Conservation (phyloP, 1,284 basidiomycete species). For the Ustilago esculenta region DNA sequence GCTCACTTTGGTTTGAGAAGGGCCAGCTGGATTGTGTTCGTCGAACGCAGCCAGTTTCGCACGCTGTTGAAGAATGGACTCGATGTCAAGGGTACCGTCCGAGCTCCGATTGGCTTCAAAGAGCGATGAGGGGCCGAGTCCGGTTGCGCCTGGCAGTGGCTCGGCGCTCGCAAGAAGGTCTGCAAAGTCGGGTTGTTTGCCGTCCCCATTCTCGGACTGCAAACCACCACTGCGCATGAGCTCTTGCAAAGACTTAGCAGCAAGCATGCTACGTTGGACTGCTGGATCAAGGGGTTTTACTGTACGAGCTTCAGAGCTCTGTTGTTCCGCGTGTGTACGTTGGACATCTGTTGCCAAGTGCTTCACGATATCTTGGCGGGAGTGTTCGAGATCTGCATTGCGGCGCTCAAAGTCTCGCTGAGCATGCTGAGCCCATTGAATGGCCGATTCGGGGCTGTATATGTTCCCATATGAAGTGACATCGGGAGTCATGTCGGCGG, state of each 20-base stretch:
- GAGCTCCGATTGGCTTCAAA: slow-evolving; percentile 29
- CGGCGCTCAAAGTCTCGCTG: slow-evolving; percentile 44
- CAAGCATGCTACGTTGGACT: slow-evolving; percentile 36
- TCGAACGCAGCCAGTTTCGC: slow-evolving; percentile 21
- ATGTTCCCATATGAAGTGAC: not conserved
- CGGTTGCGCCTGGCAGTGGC: slow-evolving; percentile 6
- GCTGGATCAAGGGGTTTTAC: slow-evolving; percentile 18
- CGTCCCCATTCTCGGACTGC: slow-evolving; percentile 11
- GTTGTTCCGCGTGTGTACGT: too few species aligned
- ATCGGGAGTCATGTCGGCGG: not conserved
- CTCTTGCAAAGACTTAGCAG: slow-evolving; percentile 39
- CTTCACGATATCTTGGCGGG: slow-evolving; percentile 15
- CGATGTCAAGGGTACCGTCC: slow-evolving; percentile 42
- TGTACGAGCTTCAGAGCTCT: not conserved
- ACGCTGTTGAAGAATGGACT: slow-evolving; percentile 39
- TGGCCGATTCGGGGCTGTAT: slow-evolving; percentile 14
- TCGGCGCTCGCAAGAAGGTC: slow-evolving; percentile 35
- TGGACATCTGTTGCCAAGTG: slow-evolving; percentile 2
- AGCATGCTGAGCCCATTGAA: slow-evolving; percentile 36
- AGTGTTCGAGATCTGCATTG: slow-evolving; percentile 21
- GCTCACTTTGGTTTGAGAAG: slow-evolving; percentile 7
- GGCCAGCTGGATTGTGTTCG: slow-evolving; percentile 1
- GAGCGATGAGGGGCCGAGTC: slow-evolving; percentile 37
- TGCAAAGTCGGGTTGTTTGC: slow-evolving; percentile 8
- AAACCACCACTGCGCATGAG: slow-evolving; percentile 40